Conservation (phyloP, 805 yeast genomes). For the Metschnikowia vanudenii region DNA sequence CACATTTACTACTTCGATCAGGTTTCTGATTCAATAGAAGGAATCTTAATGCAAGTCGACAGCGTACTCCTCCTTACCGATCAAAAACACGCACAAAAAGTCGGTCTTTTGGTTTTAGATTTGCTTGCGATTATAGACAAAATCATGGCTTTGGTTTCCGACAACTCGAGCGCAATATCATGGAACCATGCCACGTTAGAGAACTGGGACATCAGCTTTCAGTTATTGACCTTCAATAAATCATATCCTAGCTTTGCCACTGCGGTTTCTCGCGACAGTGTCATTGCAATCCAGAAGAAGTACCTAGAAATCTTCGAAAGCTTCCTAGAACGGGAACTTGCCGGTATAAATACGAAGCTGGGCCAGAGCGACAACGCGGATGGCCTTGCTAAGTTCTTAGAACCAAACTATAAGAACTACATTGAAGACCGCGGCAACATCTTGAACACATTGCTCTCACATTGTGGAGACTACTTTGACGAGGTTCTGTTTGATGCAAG, state of each 20-base stretch:
- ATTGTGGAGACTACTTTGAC: slow-evolving; percentile 33
- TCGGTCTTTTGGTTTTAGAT: slow-evolving; percentile 24
- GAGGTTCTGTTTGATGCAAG: slow-evolving; percentile 18
- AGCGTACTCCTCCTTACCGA: slow-evolving; percentile 21
- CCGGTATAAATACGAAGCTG: slow-evolving; percentile 25
- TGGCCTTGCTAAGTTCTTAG: slow-evolving; percentile 19
- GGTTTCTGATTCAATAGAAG: slow-evolving; percentile 74
- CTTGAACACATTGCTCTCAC: slow-evolving; percentile 37
- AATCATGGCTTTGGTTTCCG: slow-evolving; percentile 32
- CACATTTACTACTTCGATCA: slow-evolving; percentile 88
- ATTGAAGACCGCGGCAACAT: slow-evolving; percentile 43
- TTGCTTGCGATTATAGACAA: slow-evolving; percentile 32
- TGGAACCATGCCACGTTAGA: slow-evolving; percentile 44
- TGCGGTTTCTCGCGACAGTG: slow-evolving; percentile 22
- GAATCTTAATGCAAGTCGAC: slow-evolving; percentile 50
- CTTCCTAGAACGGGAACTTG: slow-evolving; percentile 27
- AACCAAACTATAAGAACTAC: slow-evolving; percentile 44
- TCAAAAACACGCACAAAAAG: slow-evolving; percentile 12
- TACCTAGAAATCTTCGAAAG: slow-evolving; percentile 40
- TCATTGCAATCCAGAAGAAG: slow-evolving; percentile 33
- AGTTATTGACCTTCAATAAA: slow-evolving; percentile 25
- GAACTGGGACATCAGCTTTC: slow-evolving; percentile 44
- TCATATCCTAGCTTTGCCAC: slow-evolving; percentile 12
- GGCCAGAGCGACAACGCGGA: slow-evolving; percentile 13
- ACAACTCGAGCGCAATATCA: slow-evolving; percentile 35